Base-by-base conservation (phyloP, 345 rosid genomes). In the Corchorus olitorius region DNA sequence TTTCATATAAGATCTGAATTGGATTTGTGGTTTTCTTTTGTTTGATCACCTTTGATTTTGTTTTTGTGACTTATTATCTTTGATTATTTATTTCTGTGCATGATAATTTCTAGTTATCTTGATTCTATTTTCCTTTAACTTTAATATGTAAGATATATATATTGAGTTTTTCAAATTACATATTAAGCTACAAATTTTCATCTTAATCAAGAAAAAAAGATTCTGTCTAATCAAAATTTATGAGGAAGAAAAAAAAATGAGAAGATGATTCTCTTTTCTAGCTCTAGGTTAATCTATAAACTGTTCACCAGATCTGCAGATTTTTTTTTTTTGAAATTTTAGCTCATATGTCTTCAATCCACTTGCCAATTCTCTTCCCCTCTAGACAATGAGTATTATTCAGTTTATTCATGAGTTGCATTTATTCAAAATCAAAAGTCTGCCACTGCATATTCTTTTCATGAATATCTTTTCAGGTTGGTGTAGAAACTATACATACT, bases 1-100 rank as follows among this genome's bases (percentile, higher is more conserved):
- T 50, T 70, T 70, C n/a, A 35, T 16, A 15, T 34, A 35, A 70
- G 61, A 52, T 70, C 74, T 70, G 74, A 35, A 35, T 70, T 52
- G 10, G 73, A 53, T 34, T 13, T 49, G 19, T 22, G 35, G 4
- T 53, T 12, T 52, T 74, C 9, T 6, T 59, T 20, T 53, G 37
- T 39, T 68, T 53, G 13, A 8, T 60, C 10, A 34, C 49, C 54
- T 74, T 60, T 68, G 13, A 46, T 11, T 46, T 27, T 27, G 1
- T 27, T 27, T 27, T 27, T 27, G 27, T 27, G 27, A 27, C 27
- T 27, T 27, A 1, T 27, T 27, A 27, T 27, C 27, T 27, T 27
- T 27, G 27, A 27, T 27, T 10, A 4, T 63, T 39, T 65, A 11
- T 65, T 16, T 39, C 5, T 63, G 41, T 33, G 39, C 48, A 17